Conservation (phyloP, 139 green algal species). For the Chlorella sp. region DNA sequence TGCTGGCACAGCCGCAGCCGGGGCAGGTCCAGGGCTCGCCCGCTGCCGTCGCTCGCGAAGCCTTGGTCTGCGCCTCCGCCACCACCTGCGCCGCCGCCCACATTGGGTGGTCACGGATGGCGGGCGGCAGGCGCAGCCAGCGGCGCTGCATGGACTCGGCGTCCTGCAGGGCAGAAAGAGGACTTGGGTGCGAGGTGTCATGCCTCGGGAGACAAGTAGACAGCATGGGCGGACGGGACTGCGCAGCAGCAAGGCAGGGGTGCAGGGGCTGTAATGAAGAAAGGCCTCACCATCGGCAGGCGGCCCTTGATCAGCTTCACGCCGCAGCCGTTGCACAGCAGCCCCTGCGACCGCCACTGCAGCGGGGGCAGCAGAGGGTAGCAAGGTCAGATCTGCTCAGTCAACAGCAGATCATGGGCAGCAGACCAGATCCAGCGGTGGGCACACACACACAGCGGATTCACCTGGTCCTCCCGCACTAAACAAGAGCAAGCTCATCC, state of each 20-base stretch:
- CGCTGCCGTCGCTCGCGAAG: neutral
- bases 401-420: neutral
- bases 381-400: neutral
- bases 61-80: neutral
- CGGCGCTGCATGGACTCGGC: constrained; percentile 20
- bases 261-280: no score
- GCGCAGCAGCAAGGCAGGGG: no score
- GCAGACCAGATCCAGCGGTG: neutral
- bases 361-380: neutral
- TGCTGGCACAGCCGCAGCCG: neutral
- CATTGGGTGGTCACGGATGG: constrained; percentile 21
- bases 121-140: constrained; percentile 15
- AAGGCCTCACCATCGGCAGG: constrained; percentile 19
- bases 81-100: constrained; percentile 26
- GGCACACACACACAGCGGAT: neutral
- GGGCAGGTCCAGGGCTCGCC: constrained; percentile 24
- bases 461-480: neutral
- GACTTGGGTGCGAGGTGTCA: neutral
- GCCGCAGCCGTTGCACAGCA: constrained; percentile 28
- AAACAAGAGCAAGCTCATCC: neutral
- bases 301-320: constrained; percentile 33
- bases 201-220: no score
- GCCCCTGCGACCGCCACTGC: constrained; percentile 31
- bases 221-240: no score
- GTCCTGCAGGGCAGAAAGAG: neutral